Evolutionary conservation across 169 alveolate genomes (phyloP).

Genomic region (Plasmodium blacklocki): DNA sequence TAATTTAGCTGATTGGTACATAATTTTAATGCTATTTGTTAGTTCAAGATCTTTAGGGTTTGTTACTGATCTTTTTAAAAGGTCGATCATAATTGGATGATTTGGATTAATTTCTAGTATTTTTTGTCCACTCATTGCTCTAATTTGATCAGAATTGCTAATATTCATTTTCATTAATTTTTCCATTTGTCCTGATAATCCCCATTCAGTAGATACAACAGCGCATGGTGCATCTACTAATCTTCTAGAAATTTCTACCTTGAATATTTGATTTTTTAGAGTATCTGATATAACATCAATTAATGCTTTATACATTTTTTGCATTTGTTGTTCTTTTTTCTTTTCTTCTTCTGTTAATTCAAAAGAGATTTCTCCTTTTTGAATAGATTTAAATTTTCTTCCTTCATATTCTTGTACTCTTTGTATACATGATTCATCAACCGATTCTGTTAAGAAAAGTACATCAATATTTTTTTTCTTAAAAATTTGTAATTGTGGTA

Average conservation of each 20-base stretch:
- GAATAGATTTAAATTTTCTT: slow-evolving; percentile 87
- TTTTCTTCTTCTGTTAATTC: slow-evolving; percentile 84
- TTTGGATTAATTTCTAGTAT: slow-evolving; percentile 97
- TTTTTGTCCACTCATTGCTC: slow-evolving; percentile 86
- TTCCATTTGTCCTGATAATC: slow-evolving; percentile 94
- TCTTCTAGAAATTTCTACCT: slow-evolving; percentile 89
- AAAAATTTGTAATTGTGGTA: slow-evolving; percentile 94
- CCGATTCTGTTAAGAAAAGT: slow-evolving; percentile 93
- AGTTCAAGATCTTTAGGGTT: slow-evolving; percentile 74
- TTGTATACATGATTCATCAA: slow-evolving; percentile 95
- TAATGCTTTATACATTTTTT: slow-evolving; percentile 84
- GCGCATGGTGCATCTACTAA: slow-evolving; percentile 91
- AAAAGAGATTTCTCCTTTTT: slow-evolving; percentile 89
- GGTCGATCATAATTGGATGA: slow-evolving; percentile 93
- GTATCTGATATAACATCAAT: slow-evolving; percentile 87
- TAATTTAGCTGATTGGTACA: slow-evolving; percentile 86
- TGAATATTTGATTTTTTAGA: slow-evolving; percentile 80
- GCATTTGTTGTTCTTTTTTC: slow-evolving; percentile 82
- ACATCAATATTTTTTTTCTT: slow-evolving; percentile 94
- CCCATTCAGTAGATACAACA: slow-evolving; percentile 92
- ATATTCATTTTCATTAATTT: slow-evolving; percentile 90
- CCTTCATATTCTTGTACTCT: slow-evolving; percentile 91
- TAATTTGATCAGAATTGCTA: slow-evolving; percentile 83
- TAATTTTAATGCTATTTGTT: slow-evolving; percentile 77
- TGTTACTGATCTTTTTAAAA: slow-evolving; percentile 77